Conservation (phyloP, 768 basidiomycete genomes). For the Vararia minispora region DNA sequence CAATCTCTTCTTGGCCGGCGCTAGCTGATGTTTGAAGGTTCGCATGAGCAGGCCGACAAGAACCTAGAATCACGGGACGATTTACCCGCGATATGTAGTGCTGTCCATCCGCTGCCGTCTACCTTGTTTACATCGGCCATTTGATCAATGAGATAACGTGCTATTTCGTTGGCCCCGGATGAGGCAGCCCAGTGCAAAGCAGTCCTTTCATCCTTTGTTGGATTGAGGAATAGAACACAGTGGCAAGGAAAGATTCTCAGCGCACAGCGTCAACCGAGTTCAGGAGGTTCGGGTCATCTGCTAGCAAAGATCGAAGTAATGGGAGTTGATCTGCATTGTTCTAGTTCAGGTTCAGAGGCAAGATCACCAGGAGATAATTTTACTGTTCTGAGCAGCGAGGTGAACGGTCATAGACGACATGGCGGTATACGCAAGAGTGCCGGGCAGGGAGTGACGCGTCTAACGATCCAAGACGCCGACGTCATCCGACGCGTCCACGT, state of each 20-base stretch:
- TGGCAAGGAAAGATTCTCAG: background rate
- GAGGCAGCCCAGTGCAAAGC: conserved; percentile 83
- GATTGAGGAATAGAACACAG: background rate
- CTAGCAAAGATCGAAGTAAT: conserved; percentile 53
- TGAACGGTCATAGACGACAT: conserved; percentile 34
- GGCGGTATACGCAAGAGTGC: background rate
- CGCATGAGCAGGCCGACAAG: background rate
- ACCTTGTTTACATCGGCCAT: conserved; percentile 55
- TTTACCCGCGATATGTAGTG: conserved; percentile 70
- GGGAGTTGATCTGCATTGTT: conserved; percentile 48
- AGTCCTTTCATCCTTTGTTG: conserved; percentile 58
- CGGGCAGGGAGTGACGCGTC: too few relatives aligned
- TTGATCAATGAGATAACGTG: conserved; percentile 56
- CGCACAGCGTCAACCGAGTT: conserved; percentile 46
- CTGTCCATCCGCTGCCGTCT: conserved; percentile 65
- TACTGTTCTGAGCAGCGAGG: conserved; percentile 61
- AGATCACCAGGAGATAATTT: conserved; percentile 1
- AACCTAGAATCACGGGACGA: background rate
- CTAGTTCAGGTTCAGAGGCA: background rate
- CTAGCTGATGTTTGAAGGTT: conserved; percentile 40
- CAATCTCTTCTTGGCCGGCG: conserved; percentile 67
- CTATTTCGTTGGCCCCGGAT: conserved; percentile 58
- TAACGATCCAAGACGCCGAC: too few relatives aligned
- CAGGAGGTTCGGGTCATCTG: conserved; percentile 49
- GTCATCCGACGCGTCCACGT: too few relatives aligned